Base-by-base conservation (phyloP, 2,329 filamentous ascomycete species). In the Onygenales sp. region DNA sequence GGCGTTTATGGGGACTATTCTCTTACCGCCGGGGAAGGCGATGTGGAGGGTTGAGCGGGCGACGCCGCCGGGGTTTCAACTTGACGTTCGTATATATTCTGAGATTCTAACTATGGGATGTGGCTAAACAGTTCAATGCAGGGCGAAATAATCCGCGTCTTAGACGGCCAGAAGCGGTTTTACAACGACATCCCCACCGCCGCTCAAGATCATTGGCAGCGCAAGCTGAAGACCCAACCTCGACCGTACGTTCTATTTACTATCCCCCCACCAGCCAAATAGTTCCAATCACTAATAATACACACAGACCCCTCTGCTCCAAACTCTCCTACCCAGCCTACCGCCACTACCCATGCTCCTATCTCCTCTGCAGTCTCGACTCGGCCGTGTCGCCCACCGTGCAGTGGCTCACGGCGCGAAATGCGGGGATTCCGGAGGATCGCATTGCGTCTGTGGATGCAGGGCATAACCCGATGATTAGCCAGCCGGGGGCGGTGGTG, bases 291-390 rank as follows among this genome's bases (percentile, higher is more conserved):
- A 44, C 39, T 14, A 32, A 33, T 33, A 10, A 31, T 39, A 39
- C 31, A 14, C 13, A 31, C 46, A 58, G 57, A 10, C 45, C 53
- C 17, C 53, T 54, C 46, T 47, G 42, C 27, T 47, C 42, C 31
- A 43, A 21, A 5, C 53, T 59, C 33, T 57, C 54, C 39, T 55
- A 58, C 46, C 50, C 54, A 2, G 58, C 56, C 5, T 59, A 58
- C 51, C 50, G 14, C 9, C 27, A 58, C 44, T 55, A 52, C 36
- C 48, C 51, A 32, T 49, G 14, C 31, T 55, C 54, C 14, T 57
- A 59, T 39, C 54, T 55, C 42, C 32, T 55, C 14, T 55, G 54
- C 50, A 49, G 38, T 5, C 39, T 32, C 17, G 53, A 59, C 46
- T 36, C 45, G 4, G 51, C 50, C 10, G 17, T 55, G 14, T 47